Evolutionary conservation across 345 rosid genomes (phyloP).

Genomic region (Gossypium turneri): DNA sequence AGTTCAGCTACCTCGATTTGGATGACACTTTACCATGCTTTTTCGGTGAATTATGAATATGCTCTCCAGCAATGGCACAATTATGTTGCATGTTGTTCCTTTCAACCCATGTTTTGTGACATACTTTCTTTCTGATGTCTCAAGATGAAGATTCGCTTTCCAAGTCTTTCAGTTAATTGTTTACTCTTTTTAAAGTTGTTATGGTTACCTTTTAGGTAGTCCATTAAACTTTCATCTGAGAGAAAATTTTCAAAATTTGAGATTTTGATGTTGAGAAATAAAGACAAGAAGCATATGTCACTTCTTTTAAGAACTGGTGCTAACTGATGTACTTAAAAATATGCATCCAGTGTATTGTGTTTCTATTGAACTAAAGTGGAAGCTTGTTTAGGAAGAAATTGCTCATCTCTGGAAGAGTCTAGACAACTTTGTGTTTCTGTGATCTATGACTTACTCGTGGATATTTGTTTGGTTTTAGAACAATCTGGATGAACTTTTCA

Average conservation of each 20-base stretch:
- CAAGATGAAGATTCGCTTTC: not conserved
- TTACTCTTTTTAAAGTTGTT: not conserved
- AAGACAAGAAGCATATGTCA: not conserved
- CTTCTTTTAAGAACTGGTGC: not conserved
- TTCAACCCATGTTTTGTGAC: not conserved
- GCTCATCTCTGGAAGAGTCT: not conserved
- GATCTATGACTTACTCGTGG: slow-evolving; percentile 19
- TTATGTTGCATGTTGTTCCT: not conserved
- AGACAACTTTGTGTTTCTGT: not conserved
- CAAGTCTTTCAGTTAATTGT: not conserved
- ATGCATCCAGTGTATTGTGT: not conserved
- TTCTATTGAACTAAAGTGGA: not conserved
- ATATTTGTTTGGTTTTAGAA: slow-evolving; percentile 59
- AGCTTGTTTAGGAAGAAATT: not conserved
- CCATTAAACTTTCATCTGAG: not conserved
- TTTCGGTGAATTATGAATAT: not conserved
- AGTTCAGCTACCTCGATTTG: not conserved
- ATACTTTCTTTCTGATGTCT: not conserved
- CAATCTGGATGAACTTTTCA: slow-evolving; percentile 98
- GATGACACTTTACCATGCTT: not conserved
- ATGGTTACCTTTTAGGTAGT: not conserved
- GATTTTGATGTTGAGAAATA: not conserved
- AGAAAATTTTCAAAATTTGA: not conserved
- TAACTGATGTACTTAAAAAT: not conserved
- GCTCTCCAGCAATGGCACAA: not conserved